phyloP scores from a whole-genome alignment of 306 rosid genomes.

The Cucumis hystrix region DNA sequence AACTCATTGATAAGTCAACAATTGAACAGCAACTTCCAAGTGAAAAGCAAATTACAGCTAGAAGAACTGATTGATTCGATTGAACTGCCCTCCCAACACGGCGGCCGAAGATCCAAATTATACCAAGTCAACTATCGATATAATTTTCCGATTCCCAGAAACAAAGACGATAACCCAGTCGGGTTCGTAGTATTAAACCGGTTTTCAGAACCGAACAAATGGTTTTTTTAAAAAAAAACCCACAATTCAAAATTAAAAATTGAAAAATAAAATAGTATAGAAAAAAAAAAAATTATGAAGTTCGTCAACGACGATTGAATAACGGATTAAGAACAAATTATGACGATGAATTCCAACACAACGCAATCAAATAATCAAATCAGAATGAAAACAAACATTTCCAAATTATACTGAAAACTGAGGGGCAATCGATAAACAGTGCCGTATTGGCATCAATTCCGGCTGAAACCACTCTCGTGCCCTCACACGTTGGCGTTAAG shows the following conservation, averaged over 20 bases:
- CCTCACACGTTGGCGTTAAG: neutral
- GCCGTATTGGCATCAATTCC: neutral
- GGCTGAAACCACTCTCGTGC: neutral
- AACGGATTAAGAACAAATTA: neutral
- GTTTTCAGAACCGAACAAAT: neutral
- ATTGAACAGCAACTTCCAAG: neutral
- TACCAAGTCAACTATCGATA: conserved; percentile 27
- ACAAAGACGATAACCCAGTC: neutral
- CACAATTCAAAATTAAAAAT: neutral
- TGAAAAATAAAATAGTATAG: neutral
- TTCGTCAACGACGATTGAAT: conserved; percentile 2
- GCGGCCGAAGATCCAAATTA: conserved; percentile 9
- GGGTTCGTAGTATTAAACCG: neutral
- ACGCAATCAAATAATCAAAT: neutral
- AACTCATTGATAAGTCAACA: conserved; percentile 5
- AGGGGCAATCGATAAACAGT: neutral
- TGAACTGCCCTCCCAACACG: neutral
- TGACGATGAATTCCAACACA: neutral
- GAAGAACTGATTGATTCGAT: neutral
- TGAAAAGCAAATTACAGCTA: neutral
- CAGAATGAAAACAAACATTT: neutral
- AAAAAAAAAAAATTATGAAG: neutral
- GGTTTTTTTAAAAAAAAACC: neutral
- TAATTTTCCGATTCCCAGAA: conserved; percentile 1
- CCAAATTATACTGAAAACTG: neutral